Percentiles rank a stretch among this genome's conserved stretches.
Evolutionary conservation across 306 rosid species (phyloP).

Genomic region (Canavalia ensiformis): DNA sequence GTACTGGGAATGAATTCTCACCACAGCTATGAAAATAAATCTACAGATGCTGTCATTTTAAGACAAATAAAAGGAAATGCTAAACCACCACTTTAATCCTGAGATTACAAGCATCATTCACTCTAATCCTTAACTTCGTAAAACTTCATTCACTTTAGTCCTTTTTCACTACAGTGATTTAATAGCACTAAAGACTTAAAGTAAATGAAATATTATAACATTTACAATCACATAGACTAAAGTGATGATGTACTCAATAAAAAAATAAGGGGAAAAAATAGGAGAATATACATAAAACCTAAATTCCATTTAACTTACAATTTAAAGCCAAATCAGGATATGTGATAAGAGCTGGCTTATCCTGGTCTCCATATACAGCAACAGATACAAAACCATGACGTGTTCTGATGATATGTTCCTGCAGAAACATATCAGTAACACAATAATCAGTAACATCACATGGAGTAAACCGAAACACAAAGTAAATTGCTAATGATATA

Average conservation of each 20-base stretch:
- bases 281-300: conserved; percentile 4
- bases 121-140: too few species aligned
- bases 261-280: not conserved
- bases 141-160: too few species aligned
- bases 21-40: not conserved
- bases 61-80: conserved; percentile 1
- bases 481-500: conserved; percentile 4
- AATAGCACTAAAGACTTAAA: too few species aligned
- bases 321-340: conserved; percentile 96
- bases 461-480: conserved; percentile 29
- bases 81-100: not conserved
- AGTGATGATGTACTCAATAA: not conserved
- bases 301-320: conserved; percentile 64
- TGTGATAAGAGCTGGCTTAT: conserved; percentile 93
- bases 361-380: conserved; percentile 89
- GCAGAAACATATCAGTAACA: conserved; percentile 51
- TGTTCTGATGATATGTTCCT: conserved; percentile 88
- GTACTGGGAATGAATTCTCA: not conserved
- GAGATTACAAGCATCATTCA: too few species aligned
- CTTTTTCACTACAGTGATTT: too few species aligned
- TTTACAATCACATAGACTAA: too few species aligned
- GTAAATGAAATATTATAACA: too few species aligned
- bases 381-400: conserved; percentile 76
- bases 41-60: not conserved
- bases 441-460: conserved; percentile 36